Evolutionary conservation across 768 basidiomycete genomes (phyloP).

Genomic region (Royoungia palumana): DNA sequence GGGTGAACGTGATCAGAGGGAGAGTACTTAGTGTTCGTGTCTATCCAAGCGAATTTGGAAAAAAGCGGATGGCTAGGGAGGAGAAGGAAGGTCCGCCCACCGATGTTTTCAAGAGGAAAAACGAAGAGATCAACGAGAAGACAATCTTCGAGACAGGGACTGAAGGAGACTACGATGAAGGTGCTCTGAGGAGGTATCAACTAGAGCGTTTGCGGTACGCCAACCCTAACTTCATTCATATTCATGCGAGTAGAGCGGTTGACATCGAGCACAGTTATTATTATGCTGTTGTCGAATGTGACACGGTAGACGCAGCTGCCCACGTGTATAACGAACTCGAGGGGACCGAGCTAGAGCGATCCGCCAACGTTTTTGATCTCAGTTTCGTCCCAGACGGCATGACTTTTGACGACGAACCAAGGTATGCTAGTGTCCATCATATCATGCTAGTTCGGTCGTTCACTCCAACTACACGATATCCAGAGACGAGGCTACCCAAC

Average conservation of each 20-base stretch:
- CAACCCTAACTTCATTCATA: not conserved
- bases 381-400: constrained; percentile 92
- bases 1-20: constrained; percentile 47
- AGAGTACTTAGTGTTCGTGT: constrained; percentile 74
- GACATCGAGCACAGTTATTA: constrained; percentile 64
- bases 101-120: constrained; percentile 70
- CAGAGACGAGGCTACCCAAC: constrained; percentile 83
- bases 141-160: constrained; percentile 64
- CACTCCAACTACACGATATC: not conserved
- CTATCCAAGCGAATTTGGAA: constrained; percentile 94
- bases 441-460: not conserved
- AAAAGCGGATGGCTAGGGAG: constrained; percentile 78
- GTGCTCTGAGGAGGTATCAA: constrained; percentile 86
- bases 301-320: constrained; percentile 68
- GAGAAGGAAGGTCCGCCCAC: constrained; percentile 87
- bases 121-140: constrained; percentile 60
- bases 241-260: not conserved
- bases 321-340: constrained; percentile 85
- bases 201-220: constrained; percentile 85
- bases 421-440: constrained; percentile 40
- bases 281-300: constrained; percentile 91
- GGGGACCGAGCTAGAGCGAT: constrained; percentile 93
- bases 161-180: constrained; percentile 82
- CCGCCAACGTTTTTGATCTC: constrained; percentile 93
- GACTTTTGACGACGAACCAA: constrained; percentile 73